These are phyloP conservation scores for Neurospora sp. DNA, from an alignment of 495 filamentous ascomycete species.

Conservation along the genomic window DNA sequence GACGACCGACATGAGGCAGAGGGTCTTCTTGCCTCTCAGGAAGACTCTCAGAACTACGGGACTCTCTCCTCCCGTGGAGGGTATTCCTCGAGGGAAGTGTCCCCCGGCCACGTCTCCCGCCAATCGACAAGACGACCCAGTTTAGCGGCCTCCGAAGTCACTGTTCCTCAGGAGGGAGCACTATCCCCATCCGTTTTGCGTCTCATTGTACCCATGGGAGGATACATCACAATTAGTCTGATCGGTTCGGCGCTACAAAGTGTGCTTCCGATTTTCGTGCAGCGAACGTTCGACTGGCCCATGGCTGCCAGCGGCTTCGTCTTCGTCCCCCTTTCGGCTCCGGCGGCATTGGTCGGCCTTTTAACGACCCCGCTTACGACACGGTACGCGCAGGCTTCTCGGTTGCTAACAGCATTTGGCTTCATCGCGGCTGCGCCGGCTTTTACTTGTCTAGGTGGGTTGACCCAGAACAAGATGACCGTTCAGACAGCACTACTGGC, in stretches of 20 bases:
- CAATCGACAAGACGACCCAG: not conserved
- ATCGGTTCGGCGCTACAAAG: conserved; percentile 16
- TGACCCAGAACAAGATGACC: not conserved
- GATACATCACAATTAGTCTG: conserved; percentile 16
- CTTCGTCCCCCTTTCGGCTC: conserved; percentile 16
- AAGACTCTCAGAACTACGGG: conserved; percentile 9
- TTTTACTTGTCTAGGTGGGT: conserved; percentile 10
- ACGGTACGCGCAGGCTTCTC: conserved; percentile 10
- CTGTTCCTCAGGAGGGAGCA: not conserved
- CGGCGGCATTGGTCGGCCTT: conserved; percentile 13
- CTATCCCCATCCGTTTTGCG: not conserved
- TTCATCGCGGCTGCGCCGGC: conserved; percentile 15
- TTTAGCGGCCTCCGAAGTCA: not conserved
- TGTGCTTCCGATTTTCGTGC: conserved; percentile 16
- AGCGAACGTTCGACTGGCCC: conserved; percentile 12
- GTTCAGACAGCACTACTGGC: conserved; percentile 5
- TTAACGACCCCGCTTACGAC: conserved; percentile 8
- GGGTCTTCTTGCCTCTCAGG: not conserved
- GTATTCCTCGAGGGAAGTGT: not conserved
- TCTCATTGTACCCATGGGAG: conserved; percentile 12
- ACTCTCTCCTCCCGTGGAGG: conserved; percentile 4
- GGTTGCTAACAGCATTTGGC: conserved; percentile 11
- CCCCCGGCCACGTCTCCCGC: not conserved
- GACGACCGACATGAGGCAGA: not conserved
- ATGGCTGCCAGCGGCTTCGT: conserved; percentile 8